Evolutionary conservation across 163 green algal genomes (phyloP).

Genomic region (Chlorella variabilis): DNA sequence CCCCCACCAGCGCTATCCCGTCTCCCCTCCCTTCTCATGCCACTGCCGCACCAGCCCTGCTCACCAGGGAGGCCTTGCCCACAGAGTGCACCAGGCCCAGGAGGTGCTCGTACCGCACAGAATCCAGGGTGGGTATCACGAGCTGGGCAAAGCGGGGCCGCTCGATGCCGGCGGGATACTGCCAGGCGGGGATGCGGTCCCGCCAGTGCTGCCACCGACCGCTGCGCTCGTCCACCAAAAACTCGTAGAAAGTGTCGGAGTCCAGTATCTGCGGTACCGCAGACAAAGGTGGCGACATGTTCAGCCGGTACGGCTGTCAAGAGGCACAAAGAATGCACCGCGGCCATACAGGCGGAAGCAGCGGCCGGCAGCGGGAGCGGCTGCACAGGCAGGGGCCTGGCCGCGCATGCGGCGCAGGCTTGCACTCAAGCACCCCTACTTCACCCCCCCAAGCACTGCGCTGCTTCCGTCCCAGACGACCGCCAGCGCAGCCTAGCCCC

Average conservation of each 20-base stretch:
- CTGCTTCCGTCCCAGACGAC: too few species aligned
- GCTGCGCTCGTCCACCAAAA: constrained; percentile 73
- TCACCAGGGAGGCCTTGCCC: constrained; percentile 58
- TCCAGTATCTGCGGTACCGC: constrained; percentile 38
- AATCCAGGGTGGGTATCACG: constrained; percentile 93
- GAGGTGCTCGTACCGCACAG: constrained; percentile 73
- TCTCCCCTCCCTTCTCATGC: background rate
- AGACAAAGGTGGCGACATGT: too few species aligned
- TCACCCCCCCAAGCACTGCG: too few species aligned
- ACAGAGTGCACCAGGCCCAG: constrained; percentile 56
- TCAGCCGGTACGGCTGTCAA: too few species aligned
- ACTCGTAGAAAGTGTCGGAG: constrained; percentile 89
- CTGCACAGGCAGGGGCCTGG: too few species aligned
- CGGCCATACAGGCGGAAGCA: too few species aligned
- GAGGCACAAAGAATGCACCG: too few species aligned
- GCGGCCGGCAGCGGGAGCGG: background rate
- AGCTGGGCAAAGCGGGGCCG: constrained; percentile 88
- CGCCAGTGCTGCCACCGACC: constrained; percentile 86
- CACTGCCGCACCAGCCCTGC: constrained; percentile 21
- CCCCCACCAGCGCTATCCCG: too few species aligned
- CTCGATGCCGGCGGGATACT: constrained; percentile 75
- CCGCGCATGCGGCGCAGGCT: too few species aligned
- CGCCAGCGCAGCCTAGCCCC: too few species aligned
- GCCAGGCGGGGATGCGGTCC: constrained; percentile 80
- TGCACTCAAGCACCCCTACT: too few species aligned